A percentile compares a stretch with the other conserved stretches of the same genome.
These are phyloP conservation scores for Brettanomyces sp. DNA, from an alignment of 805 yeast species.

Conservation along the genomic window DNA sequence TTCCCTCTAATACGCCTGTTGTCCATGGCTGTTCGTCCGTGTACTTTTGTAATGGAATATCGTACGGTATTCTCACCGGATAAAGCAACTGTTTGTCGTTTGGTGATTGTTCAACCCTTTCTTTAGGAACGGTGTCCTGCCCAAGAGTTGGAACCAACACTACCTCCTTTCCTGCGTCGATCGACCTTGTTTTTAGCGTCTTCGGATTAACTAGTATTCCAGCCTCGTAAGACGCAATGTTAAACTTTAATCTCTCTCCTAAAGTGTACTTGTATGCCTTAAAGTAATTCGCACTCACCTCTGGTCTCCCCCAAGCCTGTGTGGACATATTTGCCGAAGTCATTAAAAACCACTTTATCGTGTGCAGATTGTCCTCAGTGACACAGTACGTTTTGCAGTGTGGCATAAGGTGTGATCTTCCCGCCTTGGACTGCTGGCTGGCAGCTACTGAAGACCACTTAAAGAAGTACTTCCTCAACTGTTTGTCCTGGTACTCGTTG, in stretches of 20 bases:
- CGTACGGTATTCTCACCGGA: slow-evolving; percentile 45
- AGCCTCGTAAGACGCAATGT: slow-evolving; percentile 39
- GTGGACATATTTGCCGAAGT: slow-evolving; percentile 70
- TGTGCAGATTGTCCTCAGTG: slow-evolving; percentile 39
- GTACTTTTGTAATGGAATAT: slow-evolving; percentile 40
- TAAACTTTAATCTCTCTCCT: slow-evolving; percentile 18
- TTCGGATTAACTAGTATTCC: slow-evolving; percentile 39
- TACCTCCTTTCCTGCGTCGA: slow-evolving; percentile 4
- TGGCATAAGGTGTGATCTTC: slow-evolving; percentile 21
- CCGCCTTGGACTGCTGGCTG: slow-evolving; percentile 16
- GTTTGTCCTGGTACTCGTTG: slow-evolving; percentile 28
- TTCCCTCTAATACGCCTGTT: slow-evolving; percentile 2
- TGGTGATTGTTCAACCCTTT: neutral
- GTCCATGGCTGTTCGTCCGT: slow-evolving; percentile 43
- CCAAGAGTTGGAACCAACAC: slow-evolving; percentile 36
- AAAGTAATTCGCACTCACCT: neutral
- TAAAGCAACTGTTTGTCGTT: slow-evolving; percentile 6
- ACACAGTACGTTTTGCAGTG: slow-evolving; percentile 65
- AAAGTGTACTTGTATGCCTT: slow-evolving; percentile 6
- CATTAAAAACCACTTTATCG: slow-evolving; percentile 58
- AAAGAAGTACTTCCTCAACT: slow-evolving; percentile 33
- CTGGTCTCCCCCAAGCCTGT: slow-evolving; percentile 69
- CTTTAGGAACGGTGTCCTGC: slow-evolving; percentile 19
- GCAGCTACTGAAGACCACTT: slow-evolving; percentile 30
- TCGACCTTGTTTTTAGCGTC: slow-evolving; percentile 4